Evolutionary conservation across 805 yeast genomes (phyloP).

Genomic region (Debaryomyces tyrocola): DNA sequence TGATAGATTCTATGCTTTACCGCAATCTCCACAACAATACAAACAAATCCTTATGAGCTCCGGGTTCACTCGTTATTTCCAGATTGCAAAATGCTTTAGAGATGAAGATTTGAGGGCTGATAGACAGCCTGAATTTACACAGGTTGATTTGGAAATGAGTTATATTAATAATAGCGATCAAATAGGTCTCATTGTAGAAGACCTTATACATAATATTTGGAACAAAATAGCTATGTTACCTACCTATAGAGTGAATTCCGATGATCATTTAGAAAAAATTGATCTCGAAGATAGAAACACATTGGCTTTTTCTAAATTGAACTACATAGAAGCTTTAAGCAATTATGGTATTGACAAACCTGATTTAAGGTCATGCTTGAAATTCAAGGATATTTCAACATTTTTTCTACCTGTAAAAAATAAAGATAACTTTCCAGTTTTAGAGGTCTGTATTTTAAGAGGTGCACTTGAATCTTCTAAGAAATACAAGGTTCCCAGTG

Average conservation of each 20-base stretch:
- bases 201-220: conserved; percentile 59
- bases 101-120: conserved; percentile 95
- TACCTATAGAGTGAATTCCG: conserved; percentile 34
- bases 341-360: conserved; percentile 93
- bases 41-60: conserved; percentile 94
- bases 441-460: conserved; percentile 71
- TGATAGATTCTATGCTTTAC: conserved; percentile 75
- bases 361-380: conserved; percentile 67
- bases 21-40: conserved; percentile 98
- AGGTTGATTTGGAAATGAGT: conserved; percentile 92
- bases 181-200: conserved; percentile 65
- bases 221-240: conserved; percentile 39
- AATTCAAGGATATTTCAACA: conserved; percentile 49
- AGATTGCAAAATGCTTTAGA: conserved; percentile 90
- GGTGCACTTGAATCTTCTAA: conserved; percentile 37
- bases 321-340: conserved; percentile 68
- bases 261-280: conserved; percentile 29
- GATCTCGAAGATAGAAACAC: conserved; percentile 7
- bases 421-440: conserved; percentile 54
- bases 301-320: conserved; percentile 39
- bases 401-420: conserved; percentile 31
- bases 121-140: conserved; percentile 97
- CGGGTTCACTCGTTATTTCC: conserved; percentile 84
- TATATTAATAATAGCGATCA: conserved; percentile 66
- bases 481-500: conserved; percentile 33